Percentiles rank a stretch among this genome's conserved stretches.
Evolutionary conservation across 2,329 filamentous ascomycete genomes (phyloP).

Genomic region (Talaromyces sp.): DNA sequence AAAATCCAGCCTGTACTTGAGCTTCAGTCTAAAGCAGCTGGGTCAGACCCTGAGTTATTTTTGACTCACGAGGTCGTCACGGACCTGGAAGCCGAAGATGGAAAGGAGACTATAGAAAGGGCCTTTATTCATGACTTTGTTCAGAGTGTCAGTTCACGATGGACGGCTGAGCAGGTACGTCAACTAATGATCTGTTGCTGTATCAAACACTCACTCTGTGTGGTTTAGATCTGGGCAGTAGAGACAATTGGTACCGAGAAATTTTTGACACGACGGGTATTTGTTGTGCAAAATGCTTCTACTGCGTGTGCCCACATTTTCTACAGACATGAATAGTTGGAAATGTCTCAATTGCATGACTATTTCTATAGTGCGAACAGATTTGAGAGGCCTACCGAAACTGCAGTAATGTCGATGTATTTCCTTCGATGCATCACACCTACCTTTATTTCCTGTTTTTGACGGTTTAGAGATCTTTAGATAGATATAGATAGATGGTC

Average conservation of each 20-base stretch:
- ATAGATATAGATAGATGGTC: too few relatives aligned
- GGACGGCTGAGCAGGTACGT: not conserved
- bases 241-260: not conserved
- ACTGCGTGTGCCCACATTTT: not conserved
- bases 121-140: not conserved
- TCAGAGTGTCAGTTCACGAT: not conserved
- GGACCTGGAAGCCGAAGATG: not conserved
- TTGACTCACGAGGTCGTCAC: not conserved
- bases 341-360: too few relatives aligned
- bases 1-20: not conserved
- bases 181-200: not conserved
- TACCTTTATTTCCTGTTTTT: too few relatives aligned
- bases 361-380: too few relatives aligned
- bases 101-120: not conserved
- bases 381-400: too few relatives aligned
- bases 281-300: not conserved
- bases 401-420: too few relatives aligned
- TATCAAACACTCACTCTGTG: not conserved
- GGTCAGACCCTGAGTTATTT: not conserved
- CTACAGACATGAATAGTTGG: not conserved
- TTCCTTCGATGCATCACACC: too few relatives aligned
- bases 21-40: not conserved
- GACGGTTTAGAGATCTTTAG: too few relatives aligned
- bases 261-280: not conserved
- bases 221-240: not conserved